A percentile compares a stretch with the other conserved stretches of the same genome.
phyloP scores from a whole-genome alignment of 345 rosid genomes.

The Populus ilicifolia region DNA sequence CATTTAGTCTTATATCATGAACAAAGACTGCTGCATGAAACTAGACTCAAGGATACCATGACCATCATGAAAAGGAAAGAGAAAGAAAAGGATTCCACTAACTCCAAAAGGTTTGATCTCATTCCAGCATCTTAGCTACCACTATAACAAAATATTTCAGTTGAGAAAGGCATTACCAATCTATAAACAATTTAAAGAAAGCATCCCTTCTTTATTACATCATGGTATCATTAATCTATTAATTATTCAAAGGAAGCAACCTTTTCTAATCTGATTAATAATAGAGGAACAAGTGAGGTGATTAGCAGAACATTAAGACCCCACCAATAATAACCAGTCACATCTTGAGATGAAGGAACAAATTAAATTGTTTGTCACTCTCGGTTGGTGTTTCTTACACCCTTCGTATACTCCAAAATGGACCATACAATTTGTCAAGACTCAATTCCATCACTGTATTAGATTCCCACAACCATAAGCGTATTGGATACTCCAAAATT shows the following conservation, averaged over 20 bases:
- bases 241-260: background rate
- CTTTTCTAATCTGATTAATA: background rate
- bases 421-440: slow-evolving; percentile 18
- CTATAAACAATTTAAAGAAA: background rate
- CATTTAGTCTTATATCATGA: too few relatives aligned
- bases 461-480: slow-evolving; percentile 18
- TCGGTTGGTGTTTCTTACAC: slow-evolving; percentile 37
- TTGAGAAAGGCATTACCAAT: background rate
- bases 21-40: background rate
- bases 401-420: slow-evolving; percentile 25
- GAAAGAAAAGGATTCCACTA: background rate
- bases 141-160: background rate
- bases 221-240: background rate
- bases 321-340: slow-evolving; percentile 26
- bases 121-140: background rate
- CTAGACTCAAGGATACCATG: background rate
- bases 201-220: background rate
- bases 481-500: slow-evolving; percentile 9
- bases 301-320: slow-evolving; percentile 8
- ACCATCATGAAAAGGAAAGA: background rate
- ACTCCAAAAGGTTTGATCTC: background rate
- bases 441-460: slow-evolving; percentile 15
- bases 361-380: background rate
- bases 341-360: slow-evolving; percentile 20
- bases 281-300: slow-evolving; percentile 10